A percentile compares a stretch with the other conserved stretches of the same genome.
phyloP scores from a whole-genome alignment of 192 early-diverging fungal genomes.

The Coemansia sp. region DNA sequence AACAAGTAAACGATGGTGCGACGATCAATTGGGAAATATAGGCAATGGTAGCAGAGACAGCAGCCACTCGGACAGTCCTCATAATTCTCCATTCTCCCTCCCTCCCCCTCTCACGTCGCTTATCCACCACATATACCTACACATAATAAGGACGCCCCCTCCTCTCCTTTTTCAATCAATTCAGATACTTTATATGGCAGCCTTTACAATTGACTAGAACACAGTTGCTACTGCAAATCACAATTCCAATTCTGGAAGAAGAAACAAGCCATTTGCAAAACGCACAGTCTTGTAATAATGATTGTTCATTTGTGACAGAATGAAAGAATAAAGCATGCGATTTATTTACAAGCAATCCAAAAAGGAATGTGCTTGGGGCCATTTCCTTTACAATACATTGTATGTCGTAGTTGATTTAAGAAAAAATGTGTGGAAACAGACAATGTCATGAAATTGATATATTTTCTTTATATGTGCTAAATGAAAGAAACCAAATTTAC shows the following conservation, averaged over 20 bases:
- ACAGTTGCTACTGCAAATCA: slow-evolving; percentile 9
- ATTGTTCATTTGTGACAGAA: slow-evolving; percentile 1
- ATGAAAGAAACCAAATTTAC: slow-evolving; percentile 1
- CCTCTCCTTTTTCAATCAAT: not conserved
- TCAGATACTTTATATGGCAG: not conserved
- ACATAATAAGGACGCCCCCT: not conserved
- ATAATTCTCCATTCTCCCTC: not conserved
- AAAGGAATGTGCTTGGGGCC: not conserved
- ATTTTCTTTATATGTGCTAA: not conserved
- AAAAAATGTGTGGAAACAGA: not conserved
- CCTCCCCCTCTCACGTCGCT: not conserved
- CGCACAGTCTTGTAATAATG: not conserved
- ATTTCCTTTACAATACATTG: not conserved
- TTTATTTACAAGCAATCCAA: not conserved
- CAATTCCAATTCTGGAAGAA: slow-evolving; percentile 5
- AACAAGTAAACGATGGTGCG: not conserved
- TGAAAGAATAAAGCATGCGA: not conserved
- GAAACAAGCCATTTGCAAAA: not conserved
- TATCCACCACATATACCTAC: not conserved
- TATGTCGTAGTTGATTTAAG: not conserved
- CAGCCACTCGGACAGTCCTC: not conserved
- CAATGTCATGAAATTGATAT: not conserved
- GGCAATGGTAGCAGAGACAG: not conserved
- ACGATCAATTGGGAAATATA: not conserved
- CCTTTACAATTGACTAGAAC: not conserved